Base-by-base conservation (phyloP, 2,329 filamentous ascomycete species). In the Colletotrichum sp. region DNA sequence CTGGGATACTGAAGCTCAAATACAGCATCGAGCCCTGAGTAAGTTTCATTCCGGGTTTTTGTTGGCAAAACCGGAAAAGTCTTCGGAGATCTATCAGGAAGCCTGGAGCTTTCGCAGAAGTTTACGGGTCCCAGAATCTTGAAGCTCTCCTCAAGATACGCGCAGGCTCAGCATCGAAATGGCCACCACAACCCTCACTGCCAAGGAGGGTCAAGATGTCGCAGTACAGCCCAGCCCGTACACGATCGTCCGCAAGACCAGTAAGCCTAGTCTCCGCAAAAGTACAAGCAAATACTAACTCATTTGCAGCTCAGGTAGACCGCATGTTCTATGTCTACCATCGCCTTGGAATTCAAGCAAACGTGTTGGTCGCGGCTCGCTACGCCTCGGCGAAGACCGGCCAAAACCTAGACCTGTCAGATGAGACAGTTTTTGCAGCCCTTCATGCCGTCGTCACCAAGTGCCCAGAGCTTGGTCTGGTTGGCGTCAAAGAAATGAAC, bases 341-440 rank as follows among this genome's bases (percentile, higher is more conserved):
- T 13, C 77, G 79, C 3, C 77, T 80, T 9, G 79, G 79, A 12
- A 75, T 79, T 11, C 77, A 79, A 32, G 79, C 79, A n/a, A 81
- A 81, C 25, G 72, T 81, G 9, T 34, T 79, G 34, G 77, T 80
- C 2, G 76, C 79, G 11, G 80, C 79, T 22, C 67, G 72, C 7
- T 81, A 81, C n/a, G 72, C 39, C 36, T 63, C 76, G 1, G 44
- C 69, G 4, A 59, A 57, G 12, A 22, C 34, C 1, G 63, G 16
- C 27, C n/a, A 15, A 66, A 66, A 27, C 12, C 63, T 19, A n/a
- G 36, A 67, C 11, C 72, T 77, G 0, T 77, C 75, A 30, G 67
- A 77, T 5, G 71, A 77, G 4, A 68, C 69, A 0, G 71, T 81
- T 13, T 52, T 78, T 15, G 74, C 79, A 2, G 79, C 79, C 2